These are phyloP conservation scores for Xylariaceae sp. DNA, from an alignment of 2,329 filamentous ascomycete species.

Conservation along the genomic window DNA sequence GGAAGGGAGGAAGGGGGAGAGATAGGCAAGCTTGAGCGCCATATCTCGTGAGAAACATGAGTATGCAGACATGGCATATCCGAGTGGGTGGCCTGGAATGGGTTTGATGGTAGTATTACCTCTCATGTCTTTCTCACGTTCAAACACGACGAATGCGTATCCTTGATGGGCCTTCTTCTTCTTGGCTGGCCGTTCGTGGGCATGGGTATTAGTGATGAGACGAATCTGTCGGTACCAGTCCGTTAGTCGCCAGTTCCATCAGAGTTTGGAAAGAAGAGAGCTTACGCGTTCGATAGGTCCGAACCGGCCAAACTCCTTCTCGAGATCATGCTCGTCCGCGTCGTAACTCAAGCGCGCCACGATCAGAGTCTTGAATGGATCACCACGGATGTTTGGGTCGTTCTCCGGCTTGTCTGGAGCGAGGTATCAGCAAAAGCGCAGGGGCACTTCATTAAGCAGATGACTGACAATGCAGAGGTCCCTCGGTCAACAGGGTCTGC, in stretches of 20 bases:
- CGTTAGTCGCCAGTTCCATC: no score
- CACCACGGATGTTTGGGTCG: constrained; percentile 83
- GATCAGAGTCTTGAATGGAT: constrained; percentile 92
- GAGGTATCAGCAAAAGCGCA: constrained; percentile 4
- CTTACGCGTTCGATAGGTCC: constrained; percentile 87
- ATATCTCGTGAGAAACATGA: constrained; percentile 38
- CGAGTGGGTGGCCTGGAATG: constrained; percentile 24
- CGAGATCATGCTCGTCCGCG: constrained; percentile 79
- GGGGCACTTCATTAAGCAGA: background rate
- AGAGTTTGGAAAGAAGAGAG: no score
- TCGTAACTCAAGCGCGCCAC: constrained; percentile 87
- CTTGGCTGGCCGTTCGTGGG: constrained; percentile 62
- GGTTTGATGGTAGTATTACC: constrained; percentile 58
- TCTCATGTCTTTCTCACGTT: constrained; percentile 98
- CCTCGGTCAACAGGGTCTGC: constrained; percentile 57
- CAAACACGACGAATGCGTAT: constrained; percentile 95
- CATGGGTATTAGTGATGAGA: constrained; percentile 71
- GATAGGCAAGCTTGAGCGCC: constrained; percentile 54
- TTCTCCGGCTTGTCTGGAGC: constrained; percentile 67
- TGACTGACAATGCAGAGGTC: constrained; percentile 53
- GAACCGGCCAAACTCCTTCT: constrained; percentile 88
- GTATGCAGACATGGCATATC: constrained; percentile 18
- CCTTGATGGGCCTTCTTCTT: constrained; percentile 77
- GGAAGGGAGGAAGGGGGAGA: constrained; percentile 19
- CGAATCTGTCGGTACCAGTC: no score